Evolutionary conservation across 805 yeast species (phyloP), one percentile per base, ranked within the genome.

Genomic region (Candida sonorensis): DNA sequence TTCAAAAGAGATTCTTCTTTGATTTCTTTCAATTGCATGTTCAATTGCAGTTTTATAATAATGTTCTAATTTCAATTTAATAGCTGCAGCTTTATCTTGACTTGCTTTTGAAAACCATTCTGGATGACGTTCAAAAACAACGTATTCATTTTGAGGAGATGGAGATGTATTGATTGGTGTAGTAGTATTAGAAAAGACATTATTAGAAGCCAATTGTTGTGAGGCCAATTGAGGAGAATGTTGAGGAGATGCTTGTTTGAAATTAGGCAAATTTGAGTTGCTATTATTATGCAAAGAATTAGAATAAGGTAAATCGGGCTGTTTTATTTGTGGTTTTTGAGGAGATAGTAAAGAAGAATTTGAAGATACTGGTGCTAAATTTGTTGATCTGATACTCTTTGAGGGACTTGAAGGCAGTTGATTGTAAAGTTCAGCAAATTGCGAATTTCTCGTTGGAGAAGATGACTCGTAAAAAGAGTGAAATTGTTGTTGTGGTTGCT

Each of bases 1-100:
- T 61, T 84, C 98, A 42, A 87, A 68, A 46, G 81, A 86, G 24
- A 87, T 73, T 25, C 97, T 70, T 59, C 97, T 76, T 57, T 88
- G 96, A 55, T 90, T 92, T 44, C 98, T 69, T 57, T 92, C 98
- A 40, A 92, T 87, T 0, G 98, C 97, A 55, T 87, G 94, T 34
- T 75, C 73, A 18, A 88, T 94, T 12, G 88, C 77, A 55, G 83
- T 75, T 42, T 85, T 85, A 59, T 86, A 87, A 53, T 75, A 84
- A 51, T 85, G 85, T 53, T 87, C 95, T 30, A 87, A 63, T 44
- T 79, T 78, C 39, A 87, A 66, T 56, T 85, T 86, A 27, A 84
- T 77, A 2, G 90, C 84, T 0, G 94, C 77, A 0, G 95, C 86
- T 46, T 76, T 77, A 47, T 87, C 95, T 47, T 82, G 94, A 0